Evolutionary conservation across 495 filamentous ascomycete species (phyloP), one percentile per base, ranked within the genome.

Genomic region (Pyronema omphalodes): DNA sequence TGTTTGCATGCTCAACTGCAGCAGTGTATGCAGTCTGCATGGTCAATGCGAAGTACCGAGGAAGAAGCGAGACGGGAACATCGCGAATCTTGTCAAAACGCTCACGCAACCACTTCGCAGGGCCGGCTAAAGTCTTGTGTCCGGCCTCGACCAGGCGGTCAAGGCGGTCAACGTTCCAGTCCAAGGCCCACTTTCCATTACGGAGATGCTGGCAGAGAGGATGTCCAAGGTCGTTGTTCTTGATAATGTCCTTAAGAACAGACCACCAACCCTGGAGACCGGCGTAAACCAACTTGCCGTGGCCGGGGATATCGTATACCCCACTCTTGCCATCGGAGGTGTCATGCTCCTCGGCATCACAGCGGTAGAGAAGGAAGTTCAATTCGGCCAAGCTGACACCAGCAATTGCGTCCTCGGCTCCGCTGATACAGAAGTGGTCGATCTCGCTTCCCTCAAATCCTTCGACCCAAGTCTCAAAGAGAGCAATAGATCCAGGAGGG

Each of bases 221-320:
- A 64, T 96, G 93, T 6, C 83, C 91, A 7, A 99, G 76, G 66
- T 99, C 74, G 62, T 99, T 99, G 55, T 91, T 79, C 39, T 72
- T 75, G 68, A 95, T 85, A 57, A 96, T 79, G 55, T 83, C 73
- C 58, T 84, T 82, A 40, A 99, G 72, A 6, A 93, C 72, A 66
- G 87, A 95, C 91, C 88, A 95, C 91, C 91, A 99, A 11, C 93
- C 93, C 66, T 99, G 93, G 29, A 99, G 75, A 44, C 93, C 93
- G 54, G 93, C 88, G 67, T 99, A 99, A 14, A 95, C 85, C 41
- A 94, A 73, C 46, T 83, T 73, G 3, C 88, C 93, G 60, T 84
- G 70, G 0, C 80, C 78, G 8, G 93, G 91, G 57, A 99, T 85
- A 46, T 72, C 75, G 67, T 96, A 99, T 0, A 80, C 80, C 0